Conservation (phyloP, 768 basidiomycete genomes). For the Suillus placidus region DNA sequence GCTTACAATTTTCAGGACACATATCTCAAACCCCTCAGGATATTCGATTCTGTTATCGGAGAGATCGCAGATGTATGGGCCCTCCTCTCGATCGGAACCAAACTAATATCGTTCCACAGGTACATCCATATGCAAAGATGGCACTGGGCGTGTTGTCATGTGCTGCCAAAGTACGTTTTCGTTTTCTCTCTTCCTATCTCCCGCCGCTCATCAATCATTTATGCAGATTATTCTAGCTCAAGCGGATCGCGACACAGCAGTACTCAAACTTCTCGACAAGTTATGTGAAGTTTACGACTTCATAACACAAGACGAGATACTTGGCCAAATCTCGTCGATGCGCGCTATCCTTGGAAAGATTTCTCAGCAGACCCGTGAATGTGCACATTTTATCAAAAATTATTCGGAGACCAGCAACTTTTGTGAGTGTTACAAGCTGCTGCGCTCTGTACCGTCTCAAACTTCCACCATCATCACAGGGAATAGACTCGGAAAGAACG, state of each 20-base stretch:
- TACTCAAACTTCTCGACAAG: constrained; percentile 7
- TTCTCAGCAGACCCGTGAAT: constrained; percentile 7
- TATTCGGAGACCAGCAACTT: constrained; percentile 11
- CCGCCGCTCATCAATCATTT: background rate
- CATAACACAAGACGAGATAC: background rate
- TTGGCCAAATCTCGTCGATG: background rate
- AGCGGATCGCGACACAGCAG: background rate
- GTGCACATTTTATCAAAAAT: constrained; percentile 8
- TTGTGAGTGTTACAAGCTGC: constrained; percentile 1
- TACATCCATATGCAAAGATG: constrained; percentile 13
- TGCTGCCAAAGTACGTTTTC: constrained; percentile 1
- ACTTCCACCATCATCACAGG: background rate
- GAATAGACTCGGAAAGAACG: too few relatives aligned
- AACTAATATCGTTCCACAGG: background rate
- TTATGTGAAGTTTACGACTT: constrained; percentile 6
- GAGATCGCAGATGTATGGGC: constrained; percentile 1
- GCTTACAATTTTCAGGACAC: background rate
- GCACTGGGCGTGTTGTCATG: background rate
- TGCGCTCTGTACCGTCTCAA: background rate
- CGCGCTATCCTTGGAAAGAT: background rate
- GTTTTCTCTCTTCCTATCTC: background rate
- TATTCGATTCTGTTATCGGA: background rate
- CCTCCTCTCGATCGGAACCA: background rate
- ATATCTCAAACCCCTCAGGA: constrained; percentile 5
- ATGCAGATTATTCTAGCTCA: constrained; percentile 6